Base-by-base conservation (phyloP, 768 basidiomycete species). In the Phanerochaete sordida region DNA sequence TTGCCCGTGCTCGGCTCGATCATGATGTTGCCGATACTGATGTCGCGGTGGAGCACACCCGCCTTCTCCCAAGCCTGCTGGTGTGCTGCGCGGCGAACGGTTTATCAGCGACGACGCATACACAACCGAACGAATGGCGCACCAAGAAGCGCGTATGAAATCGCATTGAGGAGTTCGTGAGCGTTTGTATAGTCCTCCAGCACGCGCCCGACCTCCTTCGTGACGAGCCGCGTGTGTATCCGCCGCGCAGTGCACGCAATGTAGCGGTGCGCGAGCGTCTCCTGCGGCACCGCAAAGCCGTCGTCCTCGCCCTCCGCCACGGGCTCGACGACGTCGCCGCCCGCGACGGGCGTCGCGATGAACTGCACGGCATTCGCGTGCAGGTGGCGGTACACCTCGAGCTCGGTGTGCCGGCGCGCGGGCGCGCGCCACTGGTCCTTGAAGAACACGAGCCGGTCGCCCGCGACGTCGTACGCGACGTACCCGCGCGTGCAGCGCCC, bases 401-500 rank as follows among this genome's bases (percentile, higher is more conserved):
- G 4, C 35, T 57, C 44, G 27, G 9, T 21, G 45, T 24, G 44
- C 15, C 1, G 39, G 5, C 39, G 39, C 30, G 12, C 15, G 11
- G 15, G 2, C 24, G 56, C 8, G 2, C 44, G 45, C 56, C 56
- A 57, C 5, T 27, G 35, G 15, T 58, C 57, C 35, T 58, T 58
- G 21, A 58, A n/a, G 39, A 58, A 58, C 3, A 26, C n/a, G n/a
- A 58, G 12, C 23, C 26, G 19, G 12, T 19, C 21, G 13, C 23
- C 30, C 12, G 13, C 30, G 67, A 69, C 28, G 65, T 74, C 11
- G 64, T 70, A 55, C 58, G 63, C 26, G 52, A 68, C 52, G 51
- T 71, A 30, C 66, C 72, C 37, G 62, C 52, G 27, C 47, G 65
- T 44, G 60, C 70, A 51, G 71, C 75, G 59, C 49, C 48, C 33